Base-by-base conservation (phyloP, 2,329 filamentous ascomycete species). In the Nannizziopsis barbatae region DNA sequence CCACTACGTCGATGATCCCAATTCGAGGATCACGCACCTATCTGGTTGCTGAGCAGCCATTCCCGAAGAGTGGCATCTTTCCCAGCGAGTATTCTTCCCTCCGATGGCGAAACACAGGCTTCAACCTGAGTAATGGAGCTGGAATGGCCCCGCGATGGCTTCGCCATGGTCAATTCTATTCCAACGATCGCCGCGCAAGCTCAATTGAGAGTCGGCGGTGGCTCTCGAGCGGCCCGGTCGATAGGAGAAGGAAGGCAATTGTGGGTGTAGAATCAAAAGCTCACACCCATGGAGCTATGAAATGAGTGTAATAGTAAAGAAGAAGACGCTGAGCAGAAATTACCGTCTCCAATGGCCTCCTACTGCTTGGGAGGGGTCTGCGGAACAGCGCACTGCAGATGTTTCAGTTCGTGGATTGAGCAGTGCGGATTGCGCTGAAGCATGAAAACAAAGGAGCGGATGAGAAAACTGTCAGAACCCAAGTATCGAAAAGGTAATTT, bases 31-130 rank as follows among this genome's bases (percentile, higher is more conserved):
- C 42, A 68, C 79, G 51, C 80, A 89, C 85, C 84, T 59, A 86
- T 81, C 65, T 90, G 85, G 65, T 90, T 86, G 60, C 84, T 73
- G 56, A 86, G 79, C 62, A 89, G 76, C 79, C 83, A 86, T 60
- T 69, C 64, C 49, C 65, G 66, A 57, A 68, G 67, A 44, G 63
- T 65, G 56, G 66, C 65, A 55, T 66, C 63, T 42, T 49, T 43
- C 56, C 66, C 66, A 44, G 52, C 55, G 14, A 31, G 14, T 37
- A 22, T 50, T 32, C 44, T 47, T 11, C 53, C 49, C 57, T 59
- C 46, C 59, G 57, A 52, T 17, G 61, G 57, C 42, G 66, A 68
- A 51, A 67, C 63, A 52, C 65, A 67, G 56, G 61, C 61, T 64
- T 68, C 68, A 59, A 67, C 60, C 51, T 67, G 63, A 42, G 61